Conservation (phyloP, 2,329 filamentous ascomycete species). For the Diaporthe sp. region DNA sequence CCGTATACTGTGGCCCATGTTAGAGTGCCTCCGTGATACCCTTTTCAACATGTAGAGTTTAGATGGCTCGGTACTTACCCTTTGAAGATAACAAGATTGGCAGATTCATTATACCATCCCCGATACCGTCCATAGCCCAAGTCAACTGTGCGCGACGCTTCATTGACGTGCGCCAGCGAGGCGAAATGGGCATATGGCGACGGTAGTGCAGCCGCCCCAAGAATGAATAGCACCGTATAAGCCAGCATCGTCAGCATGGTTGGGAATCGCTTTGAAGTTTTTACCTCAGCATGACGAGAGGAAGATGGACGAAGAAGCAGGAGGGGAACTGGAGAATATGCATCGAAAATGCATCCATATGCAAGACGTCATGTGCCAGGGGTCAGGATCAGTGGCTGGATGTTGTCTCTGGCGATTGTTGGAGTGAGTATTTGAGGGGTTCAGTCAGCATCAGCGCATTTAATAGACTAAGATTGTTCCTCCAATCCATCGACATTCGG, state of each 20-base stretch:
- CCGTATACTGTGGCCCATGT: background rate
- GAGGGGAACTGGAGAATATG: background rate
- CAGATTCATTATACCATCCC: background rate
- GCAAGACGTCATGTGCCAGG: slow-evolving; percentile 6
- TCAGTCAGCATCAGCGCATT: background rate
- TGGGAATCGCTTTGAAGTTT: background rate
- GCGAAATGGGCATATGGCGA: slow-evolving; percentile 1
- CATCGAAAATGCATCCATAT: background rate
- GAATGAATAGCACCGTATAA: background rate
- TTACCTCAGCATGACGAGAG: background rate
- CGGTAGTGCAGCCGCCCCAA: background rate
- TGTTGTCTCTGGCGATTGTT: background rate
- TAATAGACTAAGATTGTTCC: background rate
- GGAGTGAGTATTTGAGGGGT: background rate
- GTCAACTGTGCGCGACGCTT: background rate
- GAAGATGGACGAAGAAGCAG: background rate
- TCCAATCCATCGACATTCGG: background rate
- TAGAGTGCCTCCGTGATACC: background rate
- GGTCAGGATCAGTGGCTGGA: background rate
- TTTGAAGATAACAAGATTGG: background rate
- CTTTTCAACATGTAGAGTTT: background rate
- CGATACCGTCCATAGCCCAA: background rate
- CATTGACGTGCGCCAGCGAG: background rate
- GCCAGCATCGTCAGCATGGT: background rate
- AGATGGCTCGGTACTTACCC: background rate